Percentiles rank a stretch among this genome's conserved stretches.
Evolutionary conservation across 2,329 filamentous ascomycete genomes (phyloP).

Genomic region (Verticillium nubilum): DNA sequence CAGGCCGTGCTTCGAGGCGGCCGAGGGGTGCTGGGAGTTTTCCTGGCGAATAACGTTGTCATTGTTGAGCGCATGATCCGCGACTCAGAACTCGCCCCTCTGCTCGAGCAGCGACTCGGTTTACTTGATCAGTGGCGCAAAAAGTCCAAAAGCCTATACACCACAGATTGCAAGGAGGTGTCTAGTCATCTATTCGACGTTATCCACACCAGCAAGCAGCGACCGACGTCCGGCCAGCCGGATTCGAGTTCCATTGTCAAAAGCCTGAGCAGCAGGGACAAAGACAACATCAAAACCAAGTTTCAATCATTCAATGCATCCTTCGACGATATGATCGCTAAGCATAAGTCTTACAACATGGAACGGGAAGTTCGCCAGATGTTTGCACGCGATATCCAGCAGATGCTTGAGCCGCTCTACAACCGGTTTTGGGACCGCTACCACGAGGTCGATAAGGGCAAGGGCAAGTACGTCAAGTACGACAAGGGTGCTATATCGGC

Average conservation of each 20-base stretch:
- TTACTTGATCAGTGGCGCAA: conserved; percentile 82
- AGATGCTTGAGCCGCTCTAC: conserved; percentile 90
- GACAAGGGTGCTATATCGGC: conserved; percentile 78
- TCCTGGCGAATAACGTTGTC: conserved; percentile 81
- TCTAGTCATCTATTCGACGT: conserved; percentile 83
- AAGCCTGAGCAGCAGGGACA: conserved; percentile 79
- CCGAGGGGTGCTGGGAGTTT: conserved; percentile 78
- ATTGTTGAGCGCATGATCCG: conserved; percentile 81
- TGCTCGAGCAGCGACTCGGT: conserved; percentile 62
- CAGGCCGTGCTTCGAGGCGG: conserved; percentile 66
- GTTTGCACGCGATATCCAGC: conserved; percentile 79
- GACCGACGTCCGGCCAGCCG: conserved; percentile 68
- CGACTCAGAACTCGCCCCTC: conserved; percentile 68
- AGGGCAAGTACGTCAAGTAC: conserved; percentile 97
- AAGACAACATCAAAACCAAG: conserved; percentile 93
- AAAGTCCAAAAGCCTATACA: conserved; percentile 74
- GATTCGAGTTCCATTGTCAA: conserved; percentile 85
- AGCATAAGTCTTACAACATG: conserved; percentile 82
- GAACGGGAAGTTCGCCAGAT: conserved; percentile 81
- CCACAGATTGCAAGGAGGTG: conserved; percentile 83
- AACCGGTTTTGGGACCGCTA: conserved; percentile 95
- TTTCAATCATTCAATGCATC: conserved; percentile 85
- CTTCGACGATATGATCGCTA: conserved; percentile 82
- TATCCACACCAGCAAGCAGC: conserved; percentile 77
- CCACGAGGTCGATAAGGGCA: conserved; percentile 95